These are phyloP conservation scores for Diaporthe caulivora DNA, from an alignment of 2,329 filamentous ascomycete species.

Conservation along the genomic window DNA sequence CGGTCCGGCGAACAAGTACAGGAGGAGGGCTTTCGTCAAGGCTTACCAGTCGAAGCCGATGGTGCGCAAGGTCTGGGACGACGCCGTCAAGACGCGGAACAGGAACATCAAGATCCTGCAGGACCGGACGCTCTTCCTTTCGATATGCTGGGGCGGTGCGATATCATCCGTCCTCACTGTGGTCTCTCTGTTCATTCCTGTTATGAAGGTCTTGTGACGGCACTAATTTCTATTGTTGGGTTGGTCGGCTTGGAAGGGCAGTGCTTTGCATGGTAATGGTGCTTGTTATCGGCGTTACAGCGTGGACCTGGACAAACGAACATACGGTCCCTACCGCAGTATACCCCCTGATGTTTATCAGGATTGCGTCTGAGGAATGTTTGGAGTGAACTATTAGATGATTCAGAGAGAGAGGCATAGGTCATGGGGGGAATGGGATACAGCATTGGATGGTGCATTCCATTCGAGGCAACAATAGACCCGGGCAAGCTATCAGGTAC, in stretches of 20 bases:
- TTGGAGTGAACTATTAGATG: background rate
- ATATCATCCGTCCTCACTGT: slow-evolving; percentile 47
- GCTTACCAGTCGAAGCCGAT: slow-evolving; percentile 46
- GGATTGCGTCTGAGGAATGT: slow-evolving; percentile 24
- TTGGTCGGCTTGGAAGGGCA: background rate
- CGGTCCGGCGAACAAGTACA: slow-evolving; percentile 50
- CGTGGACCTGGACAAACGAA: background rate
- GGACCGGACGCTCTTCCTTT: slow-evolving; percentile 49
- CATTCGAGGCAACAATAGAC: slow-evolving; percentile 8
- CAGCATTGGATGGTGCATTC: background rate
- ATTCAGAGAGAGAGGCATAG: background rate
- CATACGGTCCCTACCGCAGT: slow-evolving; percentile 23
- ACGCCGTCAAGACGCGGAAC: slow-evolving; percentile 49
- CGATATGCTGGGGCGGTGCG: slow-evolving; percentile 51
- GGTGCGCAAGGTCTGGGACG: slow-evolving; percentile 47
- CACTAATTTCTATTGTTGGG: background rate
- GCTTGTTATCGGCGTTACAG: background rate
- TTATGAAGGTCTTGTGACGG: slow-evolving; percentile 18
- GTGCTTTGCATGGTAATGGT: background rate
- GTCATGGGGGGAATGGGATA: background rate
- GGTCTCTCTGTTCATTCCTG: slow-evolving; percentile 48
- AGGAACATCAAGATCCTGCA: slow-evolving; percentile 49
- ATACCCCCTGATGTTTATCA: slow-evolving; percentile 19
- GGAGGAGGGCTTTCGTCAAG: slow-evolving; percentile 48
- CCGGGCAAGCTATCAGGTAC: background rate